A percentile compares a stretch with the other conserved stretches of the same genome.
Evolutionary conservation across 2,329 filamentous ascomycete species (phyloP).

Genomic region (Didymosphaeria variabile): DNA sequence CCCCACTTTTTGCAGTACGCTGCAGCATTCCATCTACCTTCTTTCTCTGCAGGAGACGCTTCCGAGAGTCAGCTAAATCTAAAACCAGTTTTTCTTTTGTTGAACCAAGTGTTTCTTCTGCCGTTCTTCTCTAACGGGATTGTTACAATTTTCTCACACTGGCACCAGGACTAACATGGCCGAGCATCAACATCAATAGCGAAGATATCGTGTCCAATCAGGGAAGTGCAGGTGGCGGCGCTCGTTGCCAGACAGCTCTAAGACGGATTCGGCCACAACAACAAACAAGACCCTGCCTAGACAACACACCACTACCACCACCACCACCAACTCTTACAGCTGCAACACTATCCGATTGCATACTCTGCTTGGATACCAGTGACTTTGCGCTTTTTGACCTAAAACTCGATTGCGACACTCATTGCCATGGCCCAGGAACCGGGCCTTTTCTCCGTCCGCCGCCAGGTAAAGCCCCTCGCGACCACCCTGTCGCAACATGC

Average conservation of each 20-base stretch:
- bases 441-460: conserved; percentile 89
- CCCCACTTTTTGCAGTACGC: conserved; percentile 17
- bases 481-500: conserved; percentile 25
- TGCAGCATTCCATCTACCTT: conserved; percentile 26
- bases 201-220: conserved; percentile 26
- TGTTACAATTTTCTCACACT: neutral
- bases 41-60: conserved; percentile 20
- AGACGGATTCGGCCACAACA: conserved; percentile 30
- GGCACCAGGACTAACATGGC: neutral
- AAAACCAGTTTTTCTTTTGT: conserved; percentile 24
- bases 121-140: neutral
- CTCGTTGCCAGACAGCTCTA: conserved; percentile 33
- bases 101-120: neutral
- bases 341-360: conserved; percentile 9
- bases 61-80: conserved; percentile 20
- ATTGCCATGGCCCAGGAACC: conserved; percentile 47
- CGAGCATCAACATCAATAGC: conserved; percentile 2
- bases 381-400: neutral
- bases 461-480: conserved; percentile 73
- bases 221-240: conserved; percentile 17
- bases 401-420: conserved; percentile 18
- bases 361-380: neutral
- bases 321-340: conserved; percentile 17
- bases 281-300: conserved; percentile 38
- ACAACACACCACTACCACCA: too few species aligned